A percentile compares a stretch with the other conserved stretches of the same genome.
phyloP scores from a whole-genome alignment of 768 basidiomycete species.

The Russula olivacea region DNA sequence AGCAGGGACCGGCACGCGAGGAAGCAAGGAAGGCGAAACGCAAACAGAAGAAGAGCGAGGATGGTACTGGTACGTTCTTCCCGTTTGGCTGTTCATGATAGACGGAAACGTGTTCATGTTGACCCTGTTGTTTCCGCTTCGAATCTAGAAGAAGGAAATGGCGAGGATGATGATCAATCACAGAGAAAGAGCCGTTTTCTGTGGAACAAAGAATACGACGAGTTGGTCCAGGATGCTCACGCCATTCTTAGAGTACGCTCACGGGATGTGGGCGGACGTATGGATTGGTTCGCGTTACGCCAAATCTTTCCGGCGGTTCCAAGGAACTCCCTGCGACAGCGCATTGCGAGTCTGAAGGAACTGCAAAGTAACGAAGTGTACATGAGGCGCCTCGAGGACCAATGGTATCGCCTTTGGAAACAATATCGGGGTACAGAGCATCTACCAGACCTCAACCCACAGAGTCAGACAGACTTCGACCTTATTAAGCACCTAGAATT shows the following conservation, averaged over 20 bases:
- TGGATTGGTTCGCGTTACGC: conserved; percentile 68
- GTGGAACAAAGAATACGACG: conserved; percentile 86
- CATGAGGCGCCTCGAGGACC: conserved; percentile 69
- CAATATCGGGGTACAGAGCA: conserved; percentile 58
- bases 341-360: conserved; percentile 54
- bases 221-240: conserved; percentile 78
- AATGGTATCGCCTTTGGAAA: conserved; percentile 75
- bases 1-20: conserved; percentile 44
- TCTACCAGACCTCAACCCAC: conserved; percentile 66
- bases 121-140: neutral
- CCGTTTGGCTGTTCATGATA: neutral
- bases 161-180: conserved; percentile 26
- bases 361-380: conserved; percentile 67
- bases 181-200: conserved; percentile 57
- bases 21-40: conserved; percentile 33
- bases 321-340: conserved; percentile 64
- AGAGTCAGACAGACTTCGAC: conserved; percentile 68
- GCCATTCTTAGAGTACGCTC: conserved; percentile 79
- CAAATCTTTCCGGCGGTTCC: conserved; percentile 78
- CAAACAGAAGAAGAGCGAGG: conserved; percentile 32
- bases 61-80: conserved; percentile 21
- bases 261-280: conserved; percentile 43
- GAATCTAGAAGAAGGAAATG: neutral
- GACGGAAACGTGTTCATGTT: neutral
- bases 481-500: conserved; percentile 78